Percentiles rank a stretch among this genome's conserved stretches.
phyloP scores from a whole-genome alignment of 306 rosid genomes.

The Albizia julibrissin region DNA sequence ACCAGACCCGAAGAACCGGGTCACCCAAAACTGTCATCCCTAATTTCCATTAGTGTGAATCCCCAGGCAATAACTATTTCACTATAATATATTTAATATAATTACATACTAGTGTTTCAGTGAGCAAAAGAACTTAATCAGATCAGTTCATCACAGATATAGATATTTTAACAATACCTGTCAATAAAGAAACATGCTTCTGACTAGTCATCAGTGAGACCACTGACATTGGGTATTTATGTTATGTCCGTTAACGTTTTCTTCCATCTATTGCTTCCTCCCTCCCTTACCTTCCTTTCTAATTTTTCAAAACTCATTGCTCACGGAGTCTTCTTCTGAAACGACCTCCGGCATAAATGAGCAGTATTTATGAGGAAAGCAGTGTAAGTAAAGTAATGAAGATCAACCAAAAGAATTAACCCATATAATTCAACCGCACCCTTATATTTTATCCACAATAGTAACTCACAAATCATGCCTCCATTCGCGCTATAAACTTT shows the following conservation, averaged over 20 bases:
- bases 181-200: neutral
- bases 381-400: neutral
- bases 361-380: neutral
- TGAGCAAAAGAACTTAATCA: neutral
- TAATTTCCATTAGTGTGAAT: neutral
- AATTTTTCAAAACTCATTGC: neutral
- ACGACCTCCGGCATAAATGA: neutral
- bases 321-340: neutral
- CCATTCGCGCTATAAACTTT: neutral
- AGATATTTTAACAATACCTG: neutral
- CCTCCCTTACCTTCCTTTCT: neutral
- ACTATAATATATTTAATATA: neutral
- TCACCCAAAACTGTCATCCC: neutral
- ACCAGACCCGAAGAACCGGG: neutral
- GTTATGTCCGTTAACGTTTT: neutral
- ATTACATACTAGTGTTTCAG: neutral
- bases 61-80: neutral
- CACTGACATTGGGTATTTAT: neutral
- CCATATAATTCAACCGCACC: neutral
- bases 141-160: neutral
- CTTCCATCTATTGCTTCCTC: neutral
- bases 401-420: neutral
- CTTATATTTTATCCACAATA: neutral
- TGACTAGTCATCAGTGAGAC: neutral
- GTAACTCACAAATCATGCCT: neutral